A percentile compares a stretch with the other conserved stretches of the same genome.
These are phyloP conservation scores for Skeletonema potamos DNA, from an alignment of 108 stramenopile species.

Conservation along the genomic window DNA sequence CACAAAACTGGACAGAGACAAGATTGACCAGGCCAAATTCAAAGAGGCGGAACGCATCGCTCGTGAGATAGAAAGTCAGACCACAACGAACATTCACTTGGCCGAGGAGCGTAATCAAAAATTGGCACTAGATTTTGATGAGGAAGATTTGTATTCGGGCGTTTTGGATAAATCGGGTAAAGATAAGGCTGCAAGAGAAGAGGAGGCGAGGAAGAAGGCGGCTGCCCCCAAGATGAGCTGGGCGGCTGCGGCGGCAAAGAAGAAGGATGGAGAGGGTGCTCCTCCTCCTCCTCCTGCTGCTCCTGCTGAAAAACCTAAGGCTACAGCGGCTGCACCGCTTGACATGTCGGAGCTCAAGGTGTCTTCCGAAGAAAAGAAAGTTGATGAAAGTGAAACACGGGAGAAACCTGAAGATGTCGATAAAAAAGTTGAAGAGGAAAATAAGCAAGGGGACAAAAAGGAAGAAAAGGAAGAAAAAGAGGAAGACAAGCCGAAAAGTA, in stretches of 20 bases:
- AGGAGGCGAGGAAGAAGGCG: slow-evolving; percentile 11
- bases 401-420: not conserved
- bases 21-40: slow-evolving; percentile 60
- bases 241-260: slow-evolving; percentile 50
- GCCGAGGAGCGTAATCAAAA: slow-evolving; percentile 91
- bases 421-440: slow-evolving; percentile 1
- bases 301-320: not conserved
- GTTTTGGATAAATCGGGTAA: slow-evolving; percentile 66
- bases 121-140: slow-evolving; percentile 77
- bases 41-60: slow-evolving; percentile 87
- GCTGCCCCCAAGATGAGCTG: slow-evolving; percentile 33
- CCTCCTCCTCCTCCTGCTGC: slow-evolving; percentile 22
- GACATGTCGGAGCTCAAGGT: slow-evolving; percentile 3
- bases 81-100: slow-evolving; percentile 86
- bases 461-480: slow-evolving; percentile 36
- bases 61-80: slow-evolving; percentile 81
- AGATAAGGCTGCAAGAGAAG: slow-evolving; percentile 32
- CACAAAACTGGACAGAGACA: slow-evolving; percentile 77
- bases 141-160: slow-evolving; percentile 89
- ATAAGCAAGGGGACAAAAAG: slow-evolving; percentile 38
- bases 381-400: not conserved
- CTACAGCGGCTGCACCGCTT: slow-evolving; percentile 1
- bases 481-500: slow-evolving; percentile 31
- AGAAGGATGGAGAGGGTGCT: slow-evolving; percentile 40
- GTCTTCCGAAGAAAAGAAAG: slow-evolving; percentile 28